Percentiles rank a stretch among this genome's conserved stretches.
Evolutionary conservation across 1,284 basidiomycete species (phyloP).

Genomic region (Trametes hirsuta): DNA sequence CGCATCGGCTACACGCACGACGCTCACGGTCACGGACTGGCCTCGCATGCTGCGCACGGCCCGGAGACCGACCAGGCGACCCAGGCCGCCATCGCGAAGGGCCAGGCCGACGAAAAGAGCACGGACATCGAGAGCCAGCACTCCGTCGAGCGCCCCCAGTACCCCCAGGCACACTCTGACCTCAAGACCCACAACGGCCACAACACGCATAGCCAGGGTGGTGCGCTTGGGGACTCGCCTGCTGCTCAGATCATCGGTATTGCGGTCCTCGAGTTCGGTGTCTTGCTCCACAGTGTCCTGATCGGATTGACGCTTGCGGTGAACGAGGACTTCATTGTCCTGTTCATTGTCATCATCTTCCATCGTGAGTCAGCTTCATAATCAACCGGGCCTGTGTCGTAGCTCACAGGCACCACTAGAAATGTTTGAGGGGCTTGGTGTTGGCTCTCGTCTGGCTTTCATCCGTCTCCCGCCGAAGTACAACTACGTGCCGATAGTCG

Average conservation of each 20-base stretch:
- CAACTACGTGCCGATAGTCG: slow-evolving; percentile 65
- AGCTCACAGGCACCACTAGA: slow-evolving; percentile 48
- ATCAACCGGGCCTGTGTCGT: neutral
- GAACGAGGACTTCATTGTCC: slow-evolving; percentile 75
- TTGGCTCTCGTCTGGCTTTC: slow-evolving; percentile 84
- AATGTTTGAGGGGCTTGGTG: slow-evolving; percentile 89
- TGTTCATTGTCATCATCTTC: slow-evolving; percentile 92
- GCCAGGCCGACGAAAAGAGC: slow-evolving; percentile 20
- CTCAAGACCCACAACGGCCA: slow-evolving; percentile 14
- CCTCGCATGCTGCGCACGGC: slow-evolving; percentile 71
- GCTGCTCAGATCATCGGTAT: slow-evolving; percentile 85
- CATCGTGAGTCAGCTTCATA: slow-evolving; percentile 60
- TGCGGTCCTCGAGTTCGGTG: slow-evolving; percentile 90
- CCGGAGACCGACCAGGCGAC: slow-evolving; percentile 47
- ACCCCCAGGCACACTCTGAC: slow-evolving; percentile 22
- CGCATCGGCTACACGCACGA: slow-evolving; percentile 60
- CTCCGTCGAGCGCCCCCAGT: slow-evolving; percentile 7
- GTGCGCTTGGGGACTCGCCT: slow-evolving; percentile 42
- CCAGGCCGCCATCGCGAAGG: slow-evolving; percentile 18
- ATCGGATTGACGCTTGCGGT: slow-evolving; percentile 95
- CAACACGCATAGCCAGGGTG: slow-evolving; percentile 14
- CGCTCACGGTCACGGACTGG: slow-evolving; percentile 66
- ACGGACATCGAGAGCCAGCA: slow-evolving; percentile 17
- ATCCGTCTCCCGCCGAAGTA: slow-evolving; percentile 66
- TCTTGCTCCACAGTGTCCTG: slow-evolving; percentile 86